phyloP scores from a whole-genome alignment of 2,329 filamentous ascomycete genomes.

The Fusarium gaditjirri region DNA sequence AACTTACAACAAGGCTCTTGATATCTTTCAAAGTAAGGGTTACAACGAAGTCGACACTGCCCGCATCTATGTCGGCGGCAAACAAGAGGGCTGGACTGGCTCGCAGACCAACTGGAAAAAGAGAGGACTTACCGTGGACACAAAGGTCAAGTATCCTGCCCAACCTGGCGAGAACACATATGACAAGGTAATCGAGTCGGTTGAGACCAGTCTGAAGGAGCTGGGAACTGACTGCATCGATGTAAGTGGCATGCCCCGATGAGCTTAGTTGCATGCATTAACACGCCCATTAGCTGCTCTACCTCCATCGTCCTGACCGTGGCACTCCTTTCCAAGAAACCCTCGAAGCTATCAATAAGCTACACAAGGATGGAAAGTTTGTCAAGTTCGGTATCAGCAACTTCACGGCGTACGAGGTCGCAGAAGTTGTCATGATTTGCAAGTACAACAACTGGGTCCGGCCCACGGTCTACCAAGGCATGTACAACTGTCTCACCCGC shows the following conservation, averaged over 20 bases:
- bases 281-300: slow-evolving; percentile 47
- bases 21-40: slow-evolving; percentile 79
- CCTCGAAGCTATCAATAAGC: slow-evolving; percentile 77
- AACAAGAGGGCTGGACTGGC: slow-evolving; percentile 82
- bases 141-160: slow-evolving; percentile 76
- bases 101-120: slow-evolving; percentile 79
- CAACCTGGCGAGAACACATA: slow-evolving; percentile 69
- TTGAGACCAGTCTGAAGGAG: slow-evolving; percentile 76
- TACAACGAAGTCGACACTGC: slow-evolving; percentile 91
- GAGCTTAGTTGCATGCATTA: neutral
- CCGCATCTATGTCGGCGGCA: slow-evolving; percentile 74
- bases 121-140: slow-evolving; percentile 80
- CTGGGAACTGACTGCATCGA: slow-evolving; percentile 79
- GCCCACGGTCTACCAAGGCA: slow-evolving; percentile 86
- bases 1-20: slow-evolving; percentile 77
- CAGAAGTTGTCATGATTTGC: slow-evolving; percentile 83
- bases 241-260: slow-evolving; percentile 51
- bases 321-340: slow-evolving; percentile 82
- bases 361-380: slow-evolving; percentile 90
- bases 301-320: slow-evolving; percentile 61
- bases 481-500: slow-evolving; percentile 86
- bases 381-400: slow-evolving; percentile 83
- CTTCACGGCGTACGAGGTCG: slow-evolving; percentile 88
- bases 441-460: slow-evolving; percentile 83
- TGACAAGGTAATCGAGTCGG: slow-evolving; percentile 70